Base-by-base conservation (phyloP, 441 rosid species). In the Omphalea diandra region DNA sequence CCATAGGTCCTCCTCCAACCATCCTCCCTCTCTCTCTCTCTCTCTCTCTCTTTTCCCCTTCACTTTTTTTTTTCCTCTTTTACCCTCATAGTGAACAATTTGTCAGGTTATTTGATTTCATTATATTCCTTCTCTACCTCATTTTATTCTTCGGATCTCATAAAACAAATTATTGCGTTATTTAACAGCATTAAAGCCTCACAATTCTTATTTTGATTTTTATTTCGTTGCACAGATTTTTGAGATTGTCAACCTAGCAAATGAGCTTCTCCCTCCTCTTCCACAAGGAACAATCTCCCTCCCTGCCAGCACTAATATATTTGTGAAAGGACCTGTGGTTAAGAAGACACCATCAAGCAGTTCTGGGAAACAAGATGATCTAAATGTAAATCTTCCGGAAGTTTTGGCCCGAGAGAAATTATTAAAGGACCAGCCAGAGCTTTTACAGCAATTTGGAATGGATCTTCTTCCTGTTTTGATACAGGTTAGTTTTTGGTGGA, bases 241-340 rank as follows among this genome's bases (percentile, higher is more conserved):
- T 85, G 99, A 96, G 92, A 94, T 96, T 77, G 99, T 96, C 83
- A 94, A 89, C 84, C 84, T 96, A 63, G 98, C 98, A 75, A 96
- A 96, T 79, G 99, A 96, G 85, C 98, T 96, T 75, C 98, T 94
- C 56, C 99, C 99, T 59, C 95, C 94, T 11, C 77, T 96, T 76
- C 99, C 98, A 12, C 90, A 89, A 79, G 99, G 98, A 76, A 84
- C 90, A 44, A 90, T 96, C 52, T 73, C 98, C 62, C 93, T 96
- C 65, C 99, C 98, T 79, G 76, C 84, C 67, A 85, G 90, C 79
- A 73, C 97, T 40, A 88, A 81, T 80, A 65, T 85, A 53, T 82
- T 91, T 71, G 85, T 86, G 71, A 91, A 87, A 81, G 98, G 98
- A 68, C 82, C 98, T 69, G 41, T 80, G 75, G 76, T 83, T 50